phyloP scores from a whole-genome alignment of 1,284 basidiomycete genomes.

The Prillingera fragicola region DNA sequence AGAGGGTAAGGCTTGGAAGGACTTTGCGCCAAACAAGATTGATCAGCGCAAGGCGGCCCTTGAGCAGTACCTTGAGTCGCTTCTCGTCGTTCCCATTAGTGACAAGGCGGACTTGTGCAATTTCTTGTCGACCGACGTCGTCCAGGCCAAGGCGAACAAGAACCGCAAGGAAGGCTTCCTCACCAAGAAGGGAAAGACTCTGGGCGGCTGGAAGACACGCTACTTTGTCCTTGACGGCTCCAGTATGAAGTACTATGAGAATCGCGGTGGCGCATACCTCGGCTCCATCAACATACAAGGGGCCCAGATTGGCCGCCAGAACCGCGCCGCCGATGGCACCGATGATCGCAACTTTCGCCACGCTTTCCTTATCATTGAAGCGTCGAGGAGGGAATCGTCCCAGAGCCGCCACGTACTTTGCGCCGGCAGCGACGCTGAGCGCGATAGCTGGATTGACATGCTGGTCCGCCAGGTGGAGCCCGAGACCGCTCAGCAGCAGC shows the following conservation, averaged over 20 bases:
- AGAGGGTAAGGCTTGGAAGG: constrained; percentile 89
- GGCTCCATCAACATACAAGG: constrained; percentile 80
- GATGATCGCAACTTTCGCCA: constrained; percentile 93
- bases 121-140: constrained; percentile 85
- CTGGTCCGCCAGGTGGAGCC: constrained; percentile 64
- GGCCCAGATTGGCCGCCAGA: constrained; percentile 76
- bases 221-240: constrained; percentile 87
- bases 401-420: constrained; percentile 85
- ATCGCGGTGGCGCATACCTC: constrained; percentile 84
- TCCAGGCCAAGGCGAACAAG: constrained; percentile 76
- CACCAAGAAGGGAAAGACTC: constrained; percentile 85
- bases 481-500: constrained; percentile 8
- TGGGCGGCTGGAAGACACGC: constrained; percentile 90
- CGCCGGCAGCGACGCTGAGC: constrained; percentile 86
- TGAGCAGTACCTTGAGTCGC: constrained; percentile 79
- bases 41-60: constrained; percentile 87
- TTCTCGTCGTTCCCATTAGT: constrained; percentile 75
- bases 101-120: constrained; percentile 84
- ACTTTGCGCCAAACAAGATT: constrained; percentile 92
- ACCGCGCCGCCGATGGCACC: constrained; percentile 52
- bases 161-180: constrained; percentile 94
- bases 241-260: constrained; percentile 85
- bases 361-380: constrained; percentile 93
- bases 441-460: constrained; percentile 91
- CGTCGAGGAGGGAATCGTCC: constrained; percentile 58